Evolutionary conservation across 106 monocot genomes (phyloP), one percentile per base, ranked within the genome.

Genomic region (Alisma plantagoaquatica): DNA sequence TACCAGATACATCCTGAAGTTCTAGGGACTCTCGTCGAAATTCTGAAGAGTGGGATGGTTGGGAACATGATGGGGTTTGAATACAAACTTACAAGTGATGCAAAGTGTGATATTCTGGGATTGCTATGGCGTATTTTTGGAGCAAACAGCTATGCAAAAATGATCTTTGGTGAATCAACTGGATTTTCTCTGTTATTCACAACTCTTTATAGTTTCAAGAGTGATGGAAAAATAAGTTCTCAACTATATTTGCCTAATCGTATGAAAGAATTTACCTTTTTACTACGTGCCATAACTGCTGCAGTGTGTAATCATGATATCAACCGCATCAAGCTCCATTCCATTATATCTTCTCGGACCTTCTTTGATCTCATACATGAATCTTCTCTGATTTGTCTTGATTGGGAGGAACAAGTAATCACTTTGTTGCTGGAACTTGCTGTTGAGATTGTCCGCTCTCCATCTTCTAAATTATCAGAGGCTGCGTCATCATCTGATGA

Each of bases 161-260:
- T 71, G 29, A 69, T 98, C 46, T 98, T 98, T 77, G 98, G 98
- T 56, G 98, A 98, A 67, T 77, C 85, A 44, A 90, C 98, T 54
- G 98, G 90, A 9, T 98, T 98, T 75, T 90, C 98, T n/a, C 90
- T 98, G 60, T 65, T 98, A 59, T 57, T 90, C 32, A 98, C 98
- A 23, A 82, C 67, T 33, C 66, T 98, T 49, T 83, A 90, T 60
- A 82, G 74, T 69, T 79, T 90, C 38, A 81, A 98, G 61, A 79
- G 46, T 55, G 54, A 70, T 20, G 54, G 26, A 43, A 78, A 82
- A 31, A n/a, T 58, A 52, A 63, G 68, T 31, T n/a, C 21, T 30
- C 73, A 70, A 49, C 66, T 66, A 30, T 73, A 56, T 73, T 49
- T 84, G 50, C 20, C 33, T 49, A 31, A 27, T 53, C 75, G 76